Evolutionary conservation across 805 yeast genomes (phyloP), one percentile per base, ranked within the genome.

Genomic region (Henningerozyma blattae): DNA sequence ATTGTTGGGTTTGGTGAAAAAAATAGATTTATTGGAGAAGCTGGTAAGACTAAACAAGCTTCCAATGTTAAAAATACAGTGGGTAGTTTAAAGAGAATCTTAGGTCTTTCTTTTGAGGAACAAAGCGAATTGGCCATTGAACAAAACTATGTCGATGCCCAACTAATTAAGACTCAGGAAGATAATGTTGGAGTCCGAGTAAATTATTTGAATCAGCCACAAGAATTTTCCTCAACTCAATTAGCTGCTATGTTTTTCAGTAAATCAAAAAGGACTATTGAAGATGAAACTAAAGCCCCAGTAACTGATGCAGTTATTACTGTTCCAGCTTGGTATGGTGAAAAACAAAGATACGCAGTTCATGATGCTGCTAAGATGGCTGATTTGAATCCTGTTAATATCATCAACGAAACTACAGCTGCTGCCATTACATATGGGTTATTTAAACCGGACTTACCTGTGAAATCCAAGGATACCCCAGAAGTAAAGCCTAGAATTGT

Each of bases 401-500:
- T 91, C 44, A 94, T 91, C 50, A 91, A 91, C 62, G 99, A 91
- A 61, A 79, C 83, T 46, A 87, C 97, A 38, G 97, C 98, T 41
- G 98, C 98, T 41, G 97, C 96, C 52, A 95, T 91, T 45, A 93
- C 96, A 50, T 93, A 91, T 68, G 98, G 98, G 70, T 95, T 91
- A 41, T 91, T 91, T 80, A 87, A 91, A 75, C 73, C 82, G 46
- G 96, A 89, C 57, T 72, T 91, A 53, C 95, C 97, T 53, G 22
- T 20, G 7, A 7, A 20, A 7, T 7, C 7, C 10, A 10, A 10
- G 7, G 97, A 86, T 62, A 54, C 47, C 34, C 60, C 54, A 33
- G 94, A 84, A 52, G 94, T 82, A 51, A 81, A 79, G 61, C 79
- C 87, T 55, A 78, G 81, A 67, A 80, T 73, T 54, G 81, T 91